phyloP scores from a whole-genome alignment of 2,329 filamentous ascomycete species.

The Sarocladium oryzae region DNA sequence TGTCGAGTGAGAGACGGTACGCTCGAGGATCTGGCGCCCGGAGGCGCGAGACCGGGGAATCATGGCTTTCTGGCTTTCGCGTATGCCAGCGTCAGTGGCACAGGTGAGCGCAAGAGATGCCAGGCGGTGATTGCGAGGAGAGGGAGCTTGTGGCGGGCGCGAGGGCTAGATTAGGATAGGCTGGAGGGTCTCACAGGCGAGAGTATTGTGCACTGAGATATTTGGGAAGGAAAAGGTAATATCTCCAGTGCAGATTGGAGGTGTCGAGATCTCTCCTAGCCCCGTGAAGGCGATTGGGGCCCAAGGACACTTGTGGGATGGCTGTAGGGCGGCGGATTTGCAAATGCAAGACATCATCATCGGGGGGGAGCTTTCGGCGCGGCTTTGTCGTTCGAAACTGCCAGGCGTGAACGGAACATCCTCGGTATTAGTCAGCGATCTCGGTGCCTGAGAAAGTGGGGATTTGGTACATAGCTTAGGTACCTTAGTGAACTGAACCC shows the following conservation, averaged over 20 bases:
- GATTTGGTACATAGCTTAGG: too few relatives aligned
- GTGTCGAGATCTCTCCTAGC: not conserved
- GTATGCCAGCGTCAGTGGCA: too few relatives aligned
- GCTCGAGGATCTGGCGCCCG: slow-evolving; percentile 32
- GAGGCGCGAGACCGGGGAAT: slow-evolving; percentile 35
- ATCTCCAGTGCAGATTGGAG: not conserved
- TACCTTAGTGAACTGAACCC: too few relatives aligned
- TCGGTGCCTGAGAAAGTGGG: slow-evolving; percentile 2
- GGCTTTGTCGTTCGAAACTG: not conserved
- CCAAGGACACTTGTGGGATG: not conserved
- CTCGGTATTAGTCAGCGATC: slow-evolving; percentile 7
- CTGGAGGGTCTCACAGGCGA: too few relatives aligned
- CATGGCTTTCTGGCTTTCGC: slow-evolving; percentile 23
- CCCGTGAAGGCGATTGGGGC: not conserved
- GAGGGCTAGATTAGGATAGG: too few relatives aligned
- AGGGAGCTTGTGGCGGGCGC: too few relatives aligned
- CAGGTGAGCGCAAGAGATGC: not conserved
- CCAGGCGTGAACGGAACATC: slow-evolving; percentile 1
- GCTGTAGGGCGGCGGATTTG: not conserved
- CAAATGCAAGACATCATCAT: slow-evolving; percentile 10
- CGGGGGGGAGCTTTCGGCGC: slow-evolving; percentile 9
- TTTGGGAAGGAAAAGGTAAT: too few relatives aligned
- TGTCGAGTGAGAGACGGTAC: slow-evolving; percentile 20
- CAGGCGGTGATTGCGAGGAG: not conserved
- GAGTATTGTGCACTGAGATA: not conserved